Percentiles rank a stretch among this genome's conserved stretches.
Evolutionary conservation across 177 flowering plant species (phyloP).

Genomic region (Vitis hybrid): DNA sequence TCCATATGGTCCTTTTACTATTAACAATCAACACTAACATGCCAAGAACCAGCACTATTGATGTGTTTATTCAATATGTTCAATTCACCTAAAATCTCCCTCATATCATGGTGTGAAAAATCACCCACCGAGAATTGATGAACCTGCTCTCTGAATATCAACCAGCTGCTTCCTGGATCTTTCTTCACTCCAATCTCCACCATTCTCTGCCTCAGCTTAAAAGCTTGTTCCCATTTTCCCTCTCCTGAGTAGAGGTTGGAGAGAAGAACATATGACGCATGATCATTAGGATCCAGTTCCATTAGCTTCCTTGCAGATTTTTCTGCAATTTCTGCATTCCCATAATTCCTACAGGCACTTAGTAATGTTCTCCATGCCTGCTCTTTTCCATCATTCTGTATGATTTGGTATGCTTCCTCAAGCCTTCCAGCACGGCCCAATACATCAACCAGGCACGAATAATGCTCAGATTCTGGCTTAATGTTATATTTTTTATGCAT

Average conservation of each 20-base stretch:
- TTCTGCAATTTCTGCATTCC: slow-evolving; percentile 17
- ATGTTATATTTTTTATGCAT: slow-evolving; percentile 13
- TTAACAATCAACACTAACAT: too few relatives aligned
- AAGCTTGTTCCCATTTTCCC: slow-evolving; percentile 25
- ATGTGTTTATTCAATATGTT: slow-evolving; percentile 15
- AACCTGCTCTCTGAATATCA: slow-evolving; percentile 18
- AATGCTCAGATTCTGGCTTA: slow-evolving; percentile 22
- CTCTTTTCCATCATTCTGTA: slow-evolving; percentile 8
- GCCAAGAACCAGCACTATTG: slow-evolving; percentile 1
- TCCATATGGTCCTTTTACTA: too few relatives aligned
- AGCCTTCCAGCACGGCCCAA: slow-evolving; percentile 26
- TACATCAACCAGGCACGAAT: slow-evolving; percentile 23
- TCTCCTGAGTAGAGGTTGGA: slow-evolving; percentile 21
- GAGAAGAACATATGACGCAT: slow-evolving; percentile 25
- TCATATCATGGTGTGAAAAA: slow-evolving; percentile 13
- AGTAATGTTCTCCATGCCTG: slow-evolving; percentile 27
- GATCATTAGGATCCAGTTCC: slow-evolving; percentile 27
- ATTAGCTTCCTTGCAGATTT: slow-evolving; percentile 23
- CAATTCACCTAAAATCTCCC: slow-evolving; percentile 13
- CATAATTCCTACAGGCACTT: slow-evolving; percentile 24
- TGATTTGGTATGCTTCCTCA: slow-evolving; percentile 17
- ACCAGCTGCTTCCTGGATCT: slow-evolving; percentile 30
- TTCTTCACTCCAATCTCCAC: slow-evolving; percentile 20
- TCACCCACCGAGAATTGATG: slow-evolving; percentile 17
- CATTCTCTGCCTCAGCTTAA: slow-evolving; percentile 22